These are phyloP conservation scores for Alternaria ethzedia DNA, from an alignment of 2,329 filamentous ascomycete species.

Conservation along the genomic window DNA sequence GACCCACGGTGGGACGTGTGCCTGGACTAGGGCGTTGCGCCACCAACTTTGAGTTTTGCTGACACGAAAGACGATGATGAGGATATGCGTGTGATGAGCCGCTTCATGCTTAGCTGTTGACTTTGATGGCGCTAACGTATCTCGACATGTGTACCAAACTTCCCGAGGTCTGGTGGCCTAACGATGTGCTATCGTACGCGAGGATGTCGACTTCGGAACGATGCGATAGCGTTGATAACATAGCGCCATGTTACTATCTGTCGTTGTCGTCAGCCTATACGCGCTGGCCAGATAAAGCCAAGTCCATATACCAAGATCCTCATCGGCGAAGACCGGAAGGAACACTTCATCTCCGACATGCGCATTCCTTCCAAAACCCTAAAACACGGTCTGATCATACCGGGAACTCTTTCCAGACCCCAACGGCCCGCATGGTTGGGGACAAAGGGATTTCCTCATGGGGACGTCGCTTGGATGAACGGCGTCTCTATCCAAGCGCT, in stretches of 20 bases:
- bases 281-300: not conserved
- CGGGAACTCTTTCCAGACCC: not conserved
- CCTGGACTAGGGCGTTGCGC: conserved; percentile 6
- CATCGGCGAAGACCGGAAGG: not conserved
- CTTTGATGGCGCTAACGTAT: not conserved
- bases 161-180: not conserved
- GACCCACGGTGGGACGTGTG: conserved; percentile 12
- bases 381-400: not conserved
- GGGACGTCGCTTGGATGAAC: not conserved
- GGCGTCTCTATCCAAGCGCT: not conserved
- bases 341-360: not conserved
- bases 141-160: not conserved
- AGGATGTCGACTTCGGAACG: not conserved
- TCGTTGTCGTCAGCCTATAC: not conserved
- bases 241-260: not conserved
- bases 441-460: not conserved
- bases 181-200: not conserved
- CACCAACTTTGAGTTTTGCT: conserved; percentile 10
- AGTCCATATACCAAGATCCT: not conserved
- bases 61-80: not conserved
- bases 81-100: not conserved
- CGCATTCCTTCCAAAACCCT: not conserved
- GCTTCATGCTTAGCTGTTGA: not conserved
- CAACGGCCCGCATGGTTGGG: not conserved
- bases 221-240: not conserved